These are phyloP conservation scores for Zelopaecilomyces penicillatus DNA, from an alignment of 2,329 filamentous ascomycete genomes.

Conservation along the genomic window DNA sequence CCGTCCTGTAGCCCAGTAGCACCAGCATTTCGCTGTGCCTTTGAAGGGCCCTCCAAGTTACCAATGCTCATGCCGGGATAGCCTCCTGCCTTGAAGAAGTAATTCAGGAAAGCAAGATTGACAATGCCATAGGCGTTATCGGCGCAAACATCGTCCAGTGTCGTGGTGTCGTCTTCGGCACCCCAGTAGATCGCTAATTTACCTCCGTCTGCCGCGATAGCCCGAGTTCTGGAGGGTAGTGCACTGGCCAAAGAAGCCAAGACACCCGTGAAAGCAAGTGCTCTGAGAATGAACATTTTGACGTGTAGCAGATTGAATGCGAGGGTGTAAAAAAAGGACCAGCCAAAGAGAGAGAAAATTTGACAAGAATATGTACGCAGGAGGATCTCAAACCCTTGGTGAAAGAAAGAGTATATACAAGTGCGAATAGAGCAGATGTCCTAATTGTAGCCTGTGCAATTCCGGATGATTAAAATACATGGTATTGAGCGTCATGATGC, in stretches of 20 bases:
- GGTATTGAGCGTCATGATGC: no score
- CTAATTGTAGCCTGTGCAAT: no score
- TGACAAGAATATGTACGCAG: no score
- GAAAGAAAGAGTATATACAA: no score
- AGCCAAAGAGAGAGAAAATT: no score
- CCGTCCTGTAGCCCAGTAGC: conserved; percentile 15
- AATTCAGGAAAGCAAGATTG: conserved; percentile 15
- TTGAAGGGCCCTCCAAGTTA: conserved; percentile 5
- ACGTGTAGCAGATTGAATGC: not conserved
- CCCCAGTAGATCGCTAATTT: conserved; percentile 16
- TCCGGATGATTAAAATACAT: no score
- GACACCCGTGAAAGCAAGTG: conserved; percentile 8
- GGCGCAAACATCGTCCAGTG: conserved; percentile 12
- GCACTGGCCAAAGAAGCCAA: conserved; percentile 7
- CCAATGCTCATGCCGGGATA: conserved; percentile 5
- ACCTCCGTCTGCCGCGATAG: conserved; percentile 7
- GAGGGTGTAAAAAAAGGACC: no score
- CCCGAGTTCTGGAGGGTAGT: conserved; percentile 3
- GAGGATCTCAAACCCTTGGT: no score
- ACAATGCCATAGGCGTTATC: conserved; percentile 14
- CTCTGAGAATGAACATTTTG: conserved; percentile 8
- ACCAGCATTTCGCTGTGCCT: conserved; percentile 12
- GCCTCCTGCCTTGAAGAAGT: conserved; percentile 12
- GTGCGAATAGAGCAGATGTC: no score
- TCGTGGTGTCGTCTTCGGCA: conserved; percentile 12